These are phyloP conservation scores for Penicillium maclennaniae DNA, from an alignment of 495 filamentous ascomycete genomes.

Conservation along the genomic window DNA sequence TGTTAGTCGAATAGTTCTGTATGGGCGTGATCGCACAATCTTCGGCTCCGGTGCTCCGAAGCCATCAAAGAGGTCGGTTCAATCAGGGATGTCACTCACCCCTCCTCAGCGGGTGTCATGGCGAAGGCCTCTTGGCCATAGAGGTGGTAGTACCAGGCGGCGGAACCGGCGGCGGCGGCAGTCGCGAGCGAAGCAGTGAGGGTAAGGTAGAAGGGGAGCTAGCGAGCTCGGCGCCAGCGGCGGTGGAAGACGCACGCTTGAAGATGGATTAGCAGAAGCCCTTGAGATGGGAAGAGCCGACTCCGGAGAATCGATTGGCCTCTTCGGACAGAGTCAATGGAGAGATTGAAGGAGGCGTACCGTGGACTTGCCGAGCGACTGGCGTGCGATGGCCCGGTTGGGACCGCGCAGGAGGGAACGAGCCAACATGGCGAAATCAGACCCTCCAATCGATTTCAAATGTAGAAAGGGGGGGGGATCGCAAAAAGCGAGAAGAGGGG, in stretches of 20 bases:
- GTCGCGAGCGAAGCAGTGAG: slow-evolving; percentile 80
- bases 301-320: slow-evolving; percentile 29
- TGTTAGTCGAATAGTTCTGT: slow-evolving; percentile 14
- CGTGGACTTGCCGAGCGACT: slow-evolving; percentile 48
- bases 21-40: slow-evolving; percentile 21
- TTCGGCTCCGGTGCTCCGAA: slow-evolving; percentile 28
- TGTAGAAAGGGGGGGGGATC: slow-evolving; percentile 30
- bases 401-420: slow-evolving; percentile 79
- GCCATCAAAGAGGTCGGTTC: slow-evolving; percentile 10
- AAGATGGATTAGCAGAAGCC: slow-evolving; percentile 24
- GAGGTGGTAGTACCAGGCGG: slow-evolving; percentile 93
- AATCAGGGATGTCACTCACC: slow-evolving; percentile 59
- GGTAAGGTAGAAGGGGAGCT: slow-evolving; percentile 60
- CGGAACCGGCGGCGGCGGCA: slow-evolving; percentile 75
- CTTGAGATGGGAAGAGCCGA: neutral
- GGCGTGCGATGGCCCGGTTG: slow-evolving; percentile 62
- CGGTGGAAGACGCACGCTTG: slow-evolving; percentile 46
- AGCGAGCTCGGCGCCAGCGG: slow-evolving; percentile 46
- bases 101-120: slow-evolving; percentile 93
- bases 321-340: slow-evolving; percentile 29
- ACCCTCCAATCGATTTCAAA: slow-evolving; percentile 39
- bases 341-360: slow-evolving; percentile 36
- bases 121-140: slow-evolving; percentile 85
- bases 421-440: slow-evolving; percentile 68
- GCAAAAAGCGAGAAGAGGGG: slow-evolving; percentile 30